These are phyloP conservation scores for Ajuga reptans DNA, from an alignment of 305 asterid genomes.

Conservation along the genomic window DNA sequence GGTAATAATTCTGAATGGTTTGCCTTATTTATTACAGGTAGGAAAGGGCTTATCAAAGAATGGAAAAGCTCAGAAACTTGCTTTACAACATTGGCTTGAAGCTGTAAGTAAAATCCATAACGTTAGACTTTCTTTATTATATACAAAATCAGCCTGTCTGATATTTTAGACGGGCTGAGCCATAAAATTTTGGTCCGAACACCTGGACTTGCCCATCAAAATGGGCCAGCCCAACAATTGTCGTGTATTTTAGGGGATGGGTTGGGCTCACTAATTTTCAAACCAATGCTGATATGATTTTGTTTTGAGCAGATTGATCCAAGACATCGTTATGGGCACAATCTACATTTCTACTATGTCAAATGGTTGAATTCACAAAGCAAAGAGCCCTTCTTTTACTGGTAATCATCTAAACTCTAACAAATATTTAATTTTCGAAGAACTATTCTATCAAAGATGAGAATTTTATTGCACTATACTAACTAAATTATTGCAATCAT, in stretches of 20 bases:
- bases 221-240: too few species aligned
- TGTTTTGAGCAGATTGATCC: slow-evolving; percentile 50
- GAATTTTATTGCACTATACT: not conserved
- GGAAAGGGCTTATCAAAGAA: slow-evolving; percentile 85
- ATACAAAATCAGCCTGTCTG: not conserved
- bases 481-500: slow-evolving; percentile 7
- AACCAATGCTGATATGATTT: slow-evolving; percentile 9
- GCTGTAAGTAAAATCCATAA: slow-evolving; percentile 53
- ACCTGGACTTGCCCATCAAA: too few species aligned
- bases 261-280: too few species aligned
- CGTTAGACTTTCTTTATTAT: not conserved
- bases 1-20: not conserved
- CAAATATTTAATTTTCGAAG: not conserved
- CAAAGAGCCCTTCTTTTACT: slow-evolving; percentile 66
- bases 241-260: too few species aligned
- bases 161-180: too few species aligned
- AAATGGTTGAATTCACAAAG: slow-evolving; percentile 60
- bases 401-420: slow-evolving; percentile 28
- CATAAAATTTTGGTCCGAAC: too few species aligned
- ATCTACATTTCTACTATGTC: slow-evolving; percentile 51
- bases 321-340: slow-evolving; percentile 65
- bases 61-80: slow-evolving; percentile 81
- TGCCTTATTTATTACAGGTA: slow-evolving; percentile 25
- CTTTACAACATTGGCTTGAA: slow-evolving; percentile 98
- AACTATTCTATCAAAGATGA: not conserved